Evolutionary conservation across 1,139 yeast species (phyloP).

Genomic region (Blastobotrys aristatus): DNA sequence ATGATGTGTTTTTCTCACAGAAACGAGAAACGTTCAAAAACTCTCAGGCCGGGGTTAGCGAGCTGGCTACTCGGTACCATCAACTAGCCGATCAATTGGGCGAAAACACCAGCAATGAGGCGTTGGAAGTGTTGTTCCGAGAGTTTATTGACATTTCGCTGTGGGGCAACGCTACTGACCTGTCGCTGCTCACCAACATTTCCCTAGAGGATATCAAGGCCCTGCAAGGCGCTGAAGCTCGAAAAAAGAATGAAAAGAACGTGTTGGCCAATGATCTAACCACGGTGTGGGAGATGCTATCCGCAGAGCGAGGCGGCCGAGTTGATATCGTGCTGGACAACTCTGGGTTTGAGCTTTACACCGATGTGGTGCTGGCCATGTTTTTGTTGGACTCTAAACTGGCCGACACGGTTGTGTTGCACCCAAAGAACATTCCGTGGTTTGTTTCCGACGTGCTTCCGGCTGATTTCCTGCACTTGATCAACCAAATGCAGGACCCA

Average conservation of each 20-base stretch:
- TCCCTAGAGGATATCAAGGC: constrained; percentile 84
- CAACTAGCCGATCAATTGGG: constrained; percentile 41
- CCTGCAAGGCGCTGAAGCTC: constrained; percentile 83
- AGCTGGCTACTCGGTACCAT: constrained; percentile 67
- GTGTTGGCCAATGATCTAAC: constrained; percentile 73
- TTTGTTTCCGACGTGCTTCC: constrained; percentile 95
- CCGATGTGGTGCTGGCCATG: constrained; percentile 72
- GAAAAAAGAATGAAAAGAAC: constrained; percentile 78
- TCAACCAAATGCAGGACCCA: constrained; percentile 52
- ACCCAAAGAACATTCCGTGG: constrained; percentile 92
- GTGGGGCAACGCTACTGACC: constrained; percentile 98
- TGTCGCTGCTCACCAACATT: constrained; percentile 64
- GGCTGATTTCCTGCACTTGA: constrained; percentile 61
- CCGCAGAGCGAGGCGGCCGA: constrained; percentile 39
- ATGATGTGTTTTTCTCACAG: constrained; percentile 66
- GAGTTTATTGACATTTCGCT: constrained; percentile 85
- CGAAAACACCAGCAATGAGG: constrained; percentile 32
- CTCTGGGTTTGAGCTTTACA: constrained; percentile 90
- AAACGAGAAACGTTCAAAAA: constrained; percentile 72
- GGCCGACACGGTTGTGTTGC: constrained; percentile 62
- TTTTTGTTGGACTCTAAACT: constrained; percentile 70
- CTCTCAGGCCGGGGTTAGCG: constrained; percentile 74
- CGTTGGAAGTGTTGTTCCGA: constrained; percentile 41
- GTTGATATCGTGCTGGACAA: constrained; percentile 89
- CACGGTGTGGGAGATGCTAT: constrained; percentile 52